Evolutionary conservation across 768 basidiomycete genomes (phyloP), one percentile per base, ranked within the genome.

Genomic region (Rhodotorula sphaerocarpa): DNA sequence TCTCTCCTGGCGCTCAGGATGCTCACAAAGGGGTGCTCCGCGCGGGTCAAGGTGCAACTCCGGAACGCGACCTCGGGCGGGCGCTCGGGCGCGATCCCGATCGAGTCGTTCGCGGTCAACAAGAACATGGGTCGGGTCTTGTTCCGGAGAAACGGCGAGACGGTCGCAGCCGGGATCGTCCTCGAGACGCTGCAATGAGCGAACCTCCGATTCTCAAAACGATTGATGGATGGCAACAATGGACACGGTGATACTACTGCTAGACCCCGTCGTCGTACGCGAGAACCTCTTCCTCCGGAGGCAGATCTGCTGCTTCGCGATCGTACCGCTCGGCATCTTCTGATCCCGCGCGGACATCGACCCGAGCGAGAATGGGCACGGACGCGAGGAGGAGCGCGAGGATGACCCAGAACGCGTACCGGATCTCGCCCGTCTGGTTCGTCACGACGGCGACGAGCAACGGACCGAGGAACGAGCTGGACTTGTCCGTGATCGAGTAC

Each of bases 71-170:
- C 46, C 64, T 9, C 34, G 82, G 15, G 74, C 79, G 14, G 71
- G 77, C 16, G 65, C 79, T 0, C 73, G 75, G 39, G 83, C 12
- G 80, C 84, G 3, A 86, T 96, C 30, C 88, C 95, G 18, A 73
- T 97, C 21, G 95, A 97, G 73, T 81, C 87, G 3, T 93, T 95
- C 69, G 75, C 83, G 1, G 77, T 77, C 11, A 97, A 92, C 77
- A 99, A 97, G 75, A 88, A 92, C 58, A 95, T 97, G 95, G 95
- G 95, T 0, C 78, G 95, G 50, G 81, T 99, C 54, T 73, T 99
- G 66, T 79, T 99, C 61, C 79, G 95, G 47, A 78, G 93, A 57
- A 84, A 83, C 34, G 95, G 95, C 1, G 92, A 96, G 77, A 96
- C 95, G 0, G 87, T 99, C 63, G 90, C 55, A 7, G 61, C 61